Conservation (phyloP, 805 yeast species). For the Pachysolen tannophilus region DNA sequence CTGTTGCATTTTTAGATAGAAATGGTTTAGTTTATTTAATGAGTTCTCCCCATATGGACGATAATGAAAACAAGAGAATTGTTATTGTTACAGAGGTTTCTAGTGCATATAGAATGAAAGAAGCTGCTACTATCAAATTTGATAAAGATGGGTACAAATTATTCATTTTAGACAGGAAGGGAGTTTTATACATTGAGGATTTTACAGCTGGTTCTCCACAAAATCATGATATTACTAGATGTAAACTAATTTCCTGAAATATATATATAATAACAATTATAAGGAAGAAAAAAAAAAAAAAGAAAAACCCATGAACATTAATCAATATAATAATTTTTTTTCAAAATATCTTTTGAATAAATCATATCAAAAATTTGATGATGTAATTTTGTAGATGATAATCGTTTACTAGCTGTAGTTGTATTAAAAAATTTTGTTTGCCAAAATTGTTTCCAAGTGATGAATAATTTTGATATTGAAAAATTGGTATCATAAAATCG, state of each 20-base stretch:
- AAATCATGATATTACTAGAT: constrained; percentile 56
- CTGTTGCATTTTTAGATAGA: constrained; percentile 72
- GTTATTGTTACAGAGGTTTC: constrained; percentile 73
- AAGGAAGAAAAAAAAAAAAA: not conserved
- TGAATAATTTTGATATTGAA: not conserved
- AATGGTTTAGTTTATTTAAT: constrained; percentile 70
- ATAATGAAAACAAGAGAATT: constrained; percentile 47
- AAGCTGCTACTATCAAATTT: constrained; percentile 73
- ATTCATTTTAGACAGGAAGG: constrained; percentile 73
- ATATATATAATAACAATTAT: too few species aligned
- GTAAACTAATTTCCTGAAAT: constrained; percentile 42
- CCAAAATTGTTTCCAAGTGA: too few species aligned
- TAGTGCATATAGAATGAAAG: constrained; percentile 61
- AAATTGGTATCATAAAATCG: too few species aligned
- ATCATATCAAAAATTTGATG: constrained; percentile 23
- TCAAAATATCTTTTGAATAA: constrained; percentile 11
- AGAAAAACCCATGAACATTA: too few species aligned
- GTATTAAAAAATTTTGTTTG: too few species aligned
- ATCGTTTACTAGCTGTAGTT: not conserved
- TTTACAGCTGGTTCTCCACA: constrained; percentile 82
- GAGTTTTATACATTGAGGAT: constrained; percentile 70
- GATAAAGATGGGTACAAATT: constrained; percentile 78
- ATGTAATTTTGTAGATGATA: constrained; percentile 19
- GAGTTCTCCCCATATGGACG: constrained; percentile 50
- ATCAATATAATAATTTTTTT: constrained; percentile 2